These are phyloP conservation scores for Metschnikowia continentalis DNA, from an alignment of 805 yeast genomes.

Conservation along the genomic window DNA sequence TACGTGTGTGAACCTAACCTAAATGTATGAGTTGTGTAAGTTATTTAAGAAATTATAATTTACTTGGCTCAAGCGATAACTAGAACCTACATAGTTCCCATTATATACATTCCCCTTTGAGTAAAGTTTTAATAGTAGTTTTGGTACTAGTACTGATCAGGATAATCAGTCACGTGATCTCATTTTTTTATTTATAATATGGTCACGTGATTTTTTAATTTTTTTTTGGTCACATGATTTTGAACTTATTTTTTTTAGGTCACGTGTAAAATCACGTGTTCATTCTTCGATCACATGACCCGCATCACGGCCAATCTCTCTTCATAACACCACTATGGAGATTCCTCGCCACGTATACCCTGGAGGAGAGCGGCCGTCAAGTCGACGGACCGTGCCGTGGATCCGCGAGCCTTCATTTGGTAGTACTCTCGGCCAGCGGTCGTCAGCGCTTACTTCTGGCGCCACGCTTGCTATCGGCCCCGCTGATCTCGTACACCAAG, in stretches of 20 bases:
- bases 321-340: not conserved
- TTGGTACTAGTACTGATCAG: no score
- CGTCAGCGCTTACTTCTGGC: conserved; percentile 19
- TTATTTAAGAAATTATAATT: no score
- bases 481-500: conserved; percentile 38
- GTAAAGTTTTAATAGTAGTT: no score
- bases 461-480: conserved; percentile 25
- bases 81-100: no score
- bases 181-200: no score
- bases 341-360: not conserved
- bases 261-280: not conserved
- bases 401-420: conserved; percentile 31
- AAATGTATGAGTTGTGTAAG: no score
- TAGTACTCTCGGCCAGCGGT: conserved; percentile 24
- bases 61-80: no score
- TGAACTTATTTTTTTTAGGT: not conserved
- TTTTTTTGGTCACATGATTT: not conserved
- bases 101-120: no score
- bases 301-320: not conserved
- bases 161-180: no score
- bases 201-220: no score
- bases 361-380: not conserved
- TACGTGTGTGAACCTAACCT: no score
- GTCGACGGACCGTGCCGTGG: conserved; percentile 18
- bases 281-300: not conserved